Percentiles rank a stretch among this genome's conserved stretches.
These are phyloP conservation scores for Penicillium sp. DNA, from an alignment of 2,329 filamentous ascomycete species.

Conservation along the genomic window DNA sequence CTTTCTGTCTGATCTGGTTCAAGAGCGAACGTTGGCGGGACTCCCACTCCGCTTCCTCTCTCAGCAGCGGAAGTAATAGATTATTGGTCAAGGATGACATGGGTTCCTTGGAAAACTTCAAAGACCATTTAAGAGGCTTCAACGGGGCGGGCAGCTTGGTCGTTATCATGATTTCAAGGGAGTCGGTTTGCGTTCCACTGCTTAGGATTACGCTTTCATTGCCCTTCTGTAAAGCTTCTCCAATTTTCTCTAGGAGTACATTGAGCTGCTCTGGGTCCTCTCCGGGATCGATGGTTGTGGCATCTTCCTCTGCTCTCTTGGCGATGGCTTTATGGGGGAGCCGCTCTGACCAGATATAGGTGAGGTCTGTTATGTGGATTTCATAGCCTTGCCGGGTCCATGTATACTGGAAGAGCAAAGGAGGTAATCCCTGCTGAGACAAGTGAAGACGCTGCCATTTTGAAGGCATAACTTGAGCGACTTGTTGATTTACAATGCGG, in stretches of 20 bases:
- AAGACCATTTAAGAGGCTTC: constrained; percentile 52
- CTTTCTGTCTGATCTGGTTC: constrained; percentile 54
- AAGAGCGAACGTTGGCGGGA: constrained; percentile 51
- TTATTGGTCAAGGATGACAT: constrained; percentile 46
- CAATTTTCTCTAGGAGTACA: constrained; percentile 57
- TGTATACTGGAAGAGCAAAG: constrained; percentile 41
- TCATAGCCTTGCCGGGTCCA: constrained; percentile 45
- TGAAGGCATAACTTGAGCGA: constrained; percentile 28
- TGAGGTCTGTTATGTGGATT: constrained; percentile 58
- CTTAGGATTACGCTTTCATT: constrained; percentile 34
- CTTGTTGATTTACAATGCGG: not conserved
- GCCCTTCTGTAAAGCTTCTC: constrained; percentile 45
- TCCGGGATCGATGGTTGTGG: constrained; percentile 60
- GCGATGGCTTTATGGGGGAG: constrained; percentile 49
- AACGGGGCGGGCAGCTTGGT: constrained; percentile 55
- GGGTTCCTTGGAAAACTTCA: constrained; percentile 45
- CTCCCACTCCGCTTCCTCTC: constrained; percentile 48
- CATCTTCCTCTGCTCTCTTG: constrained; percentile 47
- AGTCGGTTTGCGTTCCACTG: constrained; percentile 27
- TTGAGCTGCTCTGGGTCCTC: constrained; percentile 55
- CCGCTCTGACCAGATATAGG: constrained; percentile 56
- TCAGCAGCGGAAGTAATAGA: constrained; percentile 54
- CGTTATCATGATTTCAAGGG: constrained; percentile 47
- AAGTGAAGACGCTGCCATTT: constrained; percentile 39
- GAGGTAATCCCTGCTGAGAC: constrained; percentile 27